These are phyloP conservation scores for Geranium brycei DNA, from an alignment of 345 rosid species.

Conservation along the genomic window DNA sequence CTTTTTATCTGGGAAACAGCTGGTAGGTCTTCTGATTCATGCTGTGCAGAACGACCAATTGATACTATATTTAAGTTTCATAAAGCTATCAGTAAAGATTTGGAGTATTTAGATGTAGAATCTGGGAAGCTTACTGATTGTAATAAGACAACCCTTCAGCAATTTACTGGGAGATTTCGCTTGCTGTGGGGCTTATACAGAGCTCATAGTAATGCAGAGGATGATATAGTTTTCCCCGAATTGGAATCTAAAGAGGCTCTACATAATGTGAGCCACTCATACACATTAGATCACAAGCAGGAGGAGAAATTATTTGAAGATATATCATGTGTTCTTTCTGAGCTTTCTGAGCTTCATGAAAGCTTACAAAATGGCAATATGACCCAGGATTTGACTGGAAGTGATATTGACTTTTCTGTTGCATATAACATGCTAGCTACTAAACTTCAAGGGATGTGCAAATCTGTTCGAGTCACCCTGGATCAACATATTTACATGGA, in stretches of 20 bases:
- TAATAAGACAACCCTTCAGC: conserved; percentile 55
- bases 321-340: conserved; percentile 54
- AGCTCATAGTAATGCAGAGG: conserved; percentile 95
- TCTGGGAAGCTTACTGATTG: conserved; percentile 71
- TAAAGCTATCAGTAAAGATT: conserved; percentile 79
- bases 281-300: conserved; percentile 78
- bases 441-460: conserved; percentile 93
- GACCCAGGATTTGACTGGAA: conserved; percentile 19
- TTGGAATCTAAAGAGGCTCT: conserved; percentile 86
- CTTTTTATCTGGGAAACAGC: conserved; percentile 79
- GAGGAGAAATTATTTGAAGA: conserved; percentile 87
- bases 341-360: conserved; percentile 54
- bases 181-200: conserved; percentile 83
- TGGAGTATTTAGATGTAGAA: conserved; percentile 78
- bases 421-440: conserved; percentile 59
- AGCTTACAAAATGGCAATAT: conserved; percentile 22
- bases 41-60: conserved; percentile 52
- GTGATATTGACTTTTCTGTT: conserved; percentile 15
- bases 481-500: conserved; percentile 81
- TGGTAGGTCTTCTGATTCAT: conserved; percentile 30
- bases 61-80: conserved; percentile 87
- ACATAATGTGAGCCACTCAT: conserved; percentile 88
- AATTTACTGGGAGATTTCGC: conserved; percentile 70
- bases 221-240: conserved; percentile 85
- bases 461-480: conserved; percentile 63